Conservation (phyloP, 1,284 basidiomycete genomes). For the Sanghuangporus sanghuang region DNA sequence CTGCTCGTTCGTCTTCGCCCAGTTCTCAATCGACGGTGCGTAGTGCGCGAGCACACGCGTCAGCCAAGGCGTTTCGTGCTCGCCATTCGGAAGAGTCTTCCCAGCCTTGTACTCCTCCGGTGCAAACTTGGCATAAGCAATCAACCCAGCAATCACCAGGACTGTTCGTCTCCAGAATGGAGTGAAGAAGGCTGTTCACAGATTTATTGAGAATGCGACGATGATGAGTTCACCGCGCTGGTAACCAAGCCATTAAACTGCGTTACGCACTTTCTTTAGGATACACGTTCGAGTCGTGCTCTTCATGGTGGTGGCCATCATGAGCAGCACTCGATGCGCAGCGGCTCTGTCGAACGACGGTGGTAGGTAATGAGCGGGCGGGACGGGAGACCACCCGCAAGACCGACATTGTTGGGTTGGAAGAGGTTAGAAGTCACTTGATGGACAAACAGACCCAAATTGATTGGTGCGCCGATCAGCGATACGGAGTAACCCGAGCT, state of each 20-base stretch:
- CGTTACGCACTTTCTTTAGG: slow-evolving; percentile 14
- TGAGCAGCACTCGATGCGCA: slow-evolving; percentile 4
- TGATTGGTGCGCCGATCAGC: slow-evolving; percentile 9
- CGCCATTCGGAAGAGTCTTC: slow-evolving; percentile 24
- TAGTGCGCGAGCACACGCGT: slow-evolving; percentile 59
- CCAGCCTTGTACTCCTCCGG: slow-evolving; percentile 34
- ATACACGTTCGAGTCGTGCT: slow-evolving; percentile 14
- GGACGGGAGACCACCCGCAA: slow-evolving; percentile 12
- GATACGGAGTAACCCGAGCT: background rate
- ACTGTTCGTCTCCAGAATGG: slow-evolving; percentile 59
- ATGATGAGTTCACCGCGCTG: background rate
- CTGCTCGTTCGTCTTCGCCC: slow-evolving; percentile 47
- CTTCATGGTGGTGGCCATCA: slow-evolving; percentile 8
- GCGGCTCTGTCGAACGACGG: slow-evolving; percentile 5
- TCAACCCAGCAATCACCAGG: slow-evolving; percentile 40
- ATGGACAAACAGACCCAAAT: background rate
- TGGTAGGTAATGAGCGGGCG: slow-evolving; percentile 7
- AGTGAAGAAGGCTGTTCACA: slow-evolving; percentile 44
- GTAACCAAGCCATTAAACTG: background rate
- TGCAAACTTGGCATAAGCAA: slow-evolving; percentile 59
- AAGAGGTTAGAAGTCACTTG: background rate
- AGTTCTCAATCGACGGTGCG: slow-evolving; percentile 42
- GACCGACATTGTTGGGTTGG: slow-evolving; percentile 14
- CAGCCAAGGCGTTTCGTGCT: slow-evolving; percentile 48
- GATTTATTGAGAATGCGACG: background rate